Evolutionary conservation across 805 yeast species (phyloP).

Genomic region (Starmerella cellae): DNA sequence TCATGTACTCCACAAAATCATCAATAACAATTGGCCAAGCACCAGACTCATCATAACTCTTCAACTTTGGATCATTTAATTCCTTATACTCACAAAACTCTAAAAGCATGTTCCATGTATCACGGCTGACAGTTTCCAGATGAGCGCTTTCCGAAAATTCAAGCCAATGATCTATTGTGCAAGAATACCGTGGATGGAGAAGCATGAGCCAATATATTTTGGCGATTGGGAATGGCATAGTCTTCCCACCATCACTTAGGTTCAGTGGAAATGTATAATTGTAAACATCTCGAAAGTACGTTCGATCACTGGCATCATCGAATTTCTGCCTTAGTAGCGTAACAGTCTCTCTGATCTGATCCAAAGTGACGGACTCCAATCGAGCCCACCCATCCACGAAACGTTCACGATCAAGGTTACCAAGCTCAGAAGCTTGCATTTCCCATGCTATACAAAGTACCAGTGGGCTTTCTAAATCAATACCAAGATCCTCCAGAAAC

Average conservation of each 20-base stretch:
- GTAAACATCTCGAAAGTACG: constrained; percentile 47
- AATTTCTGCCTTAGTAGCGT: constrained; percentile 25
- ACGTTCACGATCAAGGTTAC: constrained; percentile 38
- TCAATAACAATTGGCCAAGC: constrained; percentile 92
- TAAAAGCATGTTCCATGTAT: constrained; percentile 75
- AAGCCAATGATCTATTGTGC: constrained; percentile 37
- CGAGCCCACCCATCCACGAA: constrained; percentile 51
- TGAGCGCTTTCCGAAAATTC: constrained; percentile 32
- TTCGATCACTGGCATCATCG: constrained; percentile 29
- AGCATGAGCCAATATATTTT: constrained; percentile 66
- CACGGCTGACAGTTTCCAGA: constrained; percentile 40
- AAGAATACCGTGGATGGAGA: constrained; percentile 32
- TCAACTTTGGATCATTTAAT: constrained; percentile 39
- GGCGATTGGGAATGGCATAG: constrained; percentile 48
- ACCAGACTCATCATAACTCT: constrained; percentile 58
- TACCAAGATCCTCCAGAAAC: constrained; percentile 52
- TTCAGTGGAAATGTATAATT: constrained; percentile 56
- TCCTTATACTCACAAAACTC: constrained; percentile 41
- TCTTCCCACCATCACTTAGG: constrained; percentile 45
- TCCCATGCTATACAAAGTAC: constrained; percentile 60
- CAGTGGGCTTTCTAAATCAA: constrained; percentile 60
- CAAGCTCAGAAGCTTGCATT: constrained; percentile 52
- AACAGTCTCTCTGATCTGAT: constrained; percentile 37
- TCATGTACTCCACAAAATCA: constrained; percentile 39
- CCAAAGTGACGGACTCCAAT: constrained; percentile 25